phyloP scores from a whole-genome alignment of 2,329 filamentous ascomycete genomes.

The Rutstroemia sp. region DNA sequence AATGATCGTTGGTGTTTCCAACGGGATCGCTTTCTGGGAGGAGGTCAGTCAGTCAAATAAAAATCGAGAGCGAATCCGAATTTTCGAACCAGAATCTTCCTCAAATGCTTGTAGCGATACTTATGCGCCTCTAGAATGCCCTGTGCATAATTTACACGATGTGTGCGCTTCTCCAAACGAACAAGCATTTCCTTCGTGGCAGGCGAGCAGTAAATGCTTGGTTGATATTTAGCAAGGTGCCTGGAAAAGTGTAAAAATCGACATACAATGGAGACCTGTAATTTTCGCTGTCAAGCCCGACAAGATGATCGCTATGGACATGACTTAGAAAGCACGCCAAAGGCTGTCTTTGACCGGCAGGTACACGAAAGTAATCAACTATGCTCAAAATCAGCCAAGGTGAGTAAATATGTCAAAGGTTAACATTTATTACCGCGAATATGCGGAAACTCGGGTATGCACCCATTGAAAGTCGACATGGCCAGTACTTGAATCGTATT shows the following conservation, averaged over 20 bases:
- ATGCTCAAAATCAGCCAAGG: slow-evolving; percentile 1
- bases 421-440: slow-evolving; percentile 51
- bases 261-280: slow-evolving; percentile 66
- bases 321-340: slow-evolving; percentile 86
- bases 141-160: slow-evolving; percentile 73
- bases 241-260: neutral
- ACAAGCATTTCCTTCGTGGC: slow-evolving; percentile 77
- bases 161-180: slow-evolving; percentile 68
- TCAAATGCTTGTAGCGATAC: slow-evolving; percentile 70
- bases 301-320: slow-evolving; percentile 84
- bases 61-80: neutral
- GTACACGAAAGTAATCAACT: slow-evolving; percentile 76
- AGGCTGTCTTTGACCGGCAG: slow-evolving; percentile 48
- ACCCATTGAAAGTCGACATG: slow-evolving; percentile 75
- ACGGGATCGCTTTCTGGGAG: slow-evolving; percentile 64
- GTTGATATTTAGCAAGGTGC: slow-evolving; percentile 6
- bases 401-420: neutral
- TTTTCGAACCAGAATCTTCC: slow-evolving; percentile 51
- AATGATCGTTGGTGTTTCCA: slow-evolving; percentile 71
- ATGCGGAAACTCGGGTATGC: slow-evolving; percentile 68
- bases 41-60: too few species aligned
- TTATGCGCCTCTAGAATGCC: slow-evolving; percentile 69
- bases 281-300: slow-evolving; percentile 58
- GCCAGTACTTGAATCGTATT: neutral
- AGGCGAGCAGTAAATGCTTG: slow-evolving; percentile 75